A percentile compares a stretch with the other conserved stretches of the same genome.
Evolutionary conservation across 2,329 filamentous ascomycete species (phyloP).

Genomic region (Amphichorda felina): DNA sequence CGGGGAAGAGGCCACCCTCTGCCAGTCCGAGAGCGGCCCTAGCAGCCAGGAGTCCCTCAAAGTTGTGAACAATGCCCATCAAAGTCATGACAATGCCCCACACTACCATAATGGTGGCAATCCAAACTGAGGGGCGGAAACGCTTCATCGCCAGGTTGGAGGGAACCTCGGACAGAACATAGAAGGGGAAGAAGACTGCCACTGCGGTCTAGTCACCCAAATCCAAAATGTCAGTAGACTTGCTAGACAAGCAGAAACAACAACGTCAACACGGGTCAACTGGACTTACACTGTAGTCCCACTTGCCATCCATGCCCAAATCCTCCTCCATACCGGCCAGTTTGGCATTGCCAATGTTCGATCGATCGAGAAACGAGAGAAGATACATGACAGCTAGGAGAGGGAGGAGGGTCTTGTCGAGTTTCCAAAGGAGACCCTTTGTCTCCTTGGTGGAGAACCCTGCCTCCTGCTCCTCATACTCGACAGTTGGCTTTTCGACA

Average conservation of each 20-base stretch:
- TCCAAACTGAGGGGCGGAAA: conserved; percentile 37
- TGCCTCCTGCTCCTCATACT: too few relatives aligned
- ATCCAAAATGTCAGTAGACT: too few relatives aligned
- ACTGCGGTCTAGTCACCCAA: conserved; percentile 25
- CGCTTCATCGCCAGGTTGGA: conserved; percentile 45
- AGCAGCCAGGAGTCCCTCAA: conserved; percentile 32
- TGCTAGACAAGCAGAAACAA: too few relatives aligned
- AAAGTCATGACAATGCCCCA: conserved; percentile 36
- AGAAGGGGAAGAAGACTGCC: conserved; percentile 40
- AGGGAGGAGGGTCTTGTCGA: conserved; percentile 44
- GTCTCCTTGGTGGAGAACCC: too few relatives aligned
- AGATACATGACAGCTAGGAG: conserved; percentile 50
- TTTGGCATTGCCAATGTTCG: conserved; percentile 43
- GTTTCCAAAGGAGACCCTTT: conserved; percentile 38
- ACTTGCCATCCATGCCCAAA: conserved; percentile 17
- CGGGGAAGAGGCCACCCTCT: conserved; percentile 50
- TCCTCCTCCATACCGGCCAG: conserved; percentile 36
- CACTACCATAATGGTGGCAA: conserved; percentile 38
- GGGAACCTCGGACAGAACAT: conserved; percentile 40
- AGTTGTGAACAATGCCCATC: conserved; percentile 38
- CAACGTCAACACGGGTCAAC: too few relatives aligned
- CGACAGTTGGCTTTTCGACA: too few relatives aligned
- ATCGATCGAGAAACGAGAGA: conserved; percentile 34
- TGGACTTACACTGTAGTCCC: conserved; percentile 22
- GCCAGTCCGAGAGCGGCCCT: conserved; percentile 34